Percentiles rank a stretch among this genome's conserved stretches.
Evolutionary conservation across 345 rosid species (phyloP).

Genomic region (Punica granatum): DNA sequence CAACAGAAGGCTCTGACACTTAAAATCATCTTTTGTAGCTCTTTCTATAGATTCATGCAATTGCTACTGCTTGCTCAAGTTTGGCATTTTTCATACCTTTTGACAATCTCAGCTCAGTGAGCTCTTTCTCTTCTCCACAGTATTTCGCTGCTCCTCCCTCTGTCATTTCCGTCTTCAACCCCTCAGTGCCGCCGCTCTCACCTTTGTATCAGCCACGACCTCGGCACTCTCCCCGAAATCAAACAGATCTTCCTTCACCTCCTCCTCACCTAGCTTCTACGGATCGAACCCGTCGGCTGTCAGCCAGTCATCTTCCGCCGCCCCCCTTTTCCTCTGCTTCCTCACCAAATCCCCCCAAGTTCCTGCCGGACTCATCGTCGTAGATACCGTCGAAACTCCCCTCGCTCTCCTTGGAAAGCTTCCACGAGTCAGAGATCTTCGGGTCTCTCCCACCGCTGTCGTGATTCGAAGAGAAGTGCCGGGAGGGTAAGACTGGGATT

Average conservation of each 20-base stretch:
- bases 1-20: no score
- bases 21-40: no score
- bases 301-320: constrained; percentile 26
- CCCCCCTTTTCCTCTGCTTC: constrained; percentile 13
- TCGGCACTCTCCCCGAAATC: constrained; percentile 23
- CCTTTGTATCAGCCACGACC: constrained; percentile 11
- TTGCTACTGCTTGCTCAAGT: no score
- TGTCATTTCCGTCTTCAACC: constrained; percentile 16
- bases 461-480: constrained; percentile 34
- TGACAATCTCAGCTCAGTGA: constrained; percentile 37
- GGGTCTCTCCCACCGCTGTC: constrained; percentile 18
- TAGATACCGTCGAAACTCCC: constrained; percentile 30
- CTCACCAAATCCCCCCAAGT: constrained; percentile 24
- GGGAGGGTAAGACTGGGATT: constrained; percentile 16
- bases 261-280: constrained; percentile 45
- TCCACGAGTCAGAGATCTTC: constrained; percentile 34
- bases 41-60: no score
- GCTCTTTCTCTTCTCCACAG: constrained; percentile 53
- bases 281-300: constrained; percentile 21
- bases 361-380: constrained; percentile 17
- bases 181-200: constrained; percentile 12
- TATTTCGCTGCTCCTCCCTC: constrained; percentile 37
- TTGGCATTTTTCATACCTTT: constrained; percentile 28
- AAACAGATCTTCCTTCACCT: constrained; percentile 28
- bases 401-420: constrained; percentile 33